A percentile compares a stretch with the other conserved stretches of the same genome.
Conservation (phyloP, 2,329 filamentous ascomycete species). For the Westerdykella ornata region DNA sequence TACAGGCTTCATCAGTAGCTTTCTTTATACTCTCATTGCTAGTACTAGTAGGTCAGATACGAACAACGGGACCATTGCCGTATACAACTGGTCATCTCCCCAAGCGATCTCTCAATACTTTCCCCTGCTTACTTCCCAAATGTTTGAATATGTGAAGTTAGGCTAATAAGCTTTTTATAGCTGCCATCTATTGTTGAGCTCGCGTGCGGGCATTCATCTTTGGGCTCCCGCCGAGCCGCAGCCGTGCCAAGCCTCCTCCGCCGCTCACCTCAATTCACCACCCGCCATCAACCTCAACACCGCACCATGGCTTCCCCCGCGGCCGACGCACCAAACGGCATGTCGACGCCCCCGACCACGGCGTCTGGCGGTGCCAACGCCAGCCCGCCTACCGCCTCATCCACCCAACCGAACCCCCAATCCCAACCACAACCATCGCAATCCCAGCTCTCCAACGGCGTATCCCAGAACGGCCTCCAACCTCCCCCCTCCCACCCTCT, state of each 20-base stretch:
- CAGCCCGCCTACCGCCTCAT: constrained; percentile 23
- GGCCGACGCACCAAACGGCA: constrained; percentile 33
- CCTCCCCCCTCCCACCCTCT: constrained; percentile 22
- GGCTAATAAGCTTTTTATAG: no score
- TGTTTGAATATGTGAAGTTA: no score
- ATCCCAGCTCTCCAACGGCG: constrained; percentile 15
- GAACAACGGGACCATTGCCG: no score
- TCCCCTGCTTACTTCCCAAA: no score
- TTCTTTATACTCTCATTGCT: no score
- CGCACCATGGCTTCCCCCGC: constrained; percentile 35
- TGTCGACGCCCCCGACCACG: constrained; percentile 35
- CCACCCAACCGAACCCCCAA: constrained; percentile 18
- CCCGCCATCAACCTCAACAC: constrained; percentile 4
- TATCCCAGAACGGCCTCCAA: constrained; percentile 7
- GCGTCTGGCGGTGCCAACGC: constrained; percentile 23
- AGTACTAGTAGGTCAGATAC: no score
- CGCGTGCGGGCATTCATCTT: no score
- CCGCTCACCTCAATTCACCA: constrained; percentile 1
- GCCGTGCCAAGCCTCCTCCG: constrained; percentile 5
- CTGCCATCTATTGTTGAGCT: no score
- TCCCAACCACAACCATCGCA: constrained; percentile 14
- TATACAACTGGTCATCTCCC: no score
- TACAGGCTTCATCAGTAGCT: no score
- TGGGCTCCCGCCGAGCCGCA: background rate
- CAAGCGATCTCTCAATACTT: no score